Evolutionary conservation across 148 eudicot genomes (phyloP).

Genomic region (Simmondsia chinensis): DNA sequence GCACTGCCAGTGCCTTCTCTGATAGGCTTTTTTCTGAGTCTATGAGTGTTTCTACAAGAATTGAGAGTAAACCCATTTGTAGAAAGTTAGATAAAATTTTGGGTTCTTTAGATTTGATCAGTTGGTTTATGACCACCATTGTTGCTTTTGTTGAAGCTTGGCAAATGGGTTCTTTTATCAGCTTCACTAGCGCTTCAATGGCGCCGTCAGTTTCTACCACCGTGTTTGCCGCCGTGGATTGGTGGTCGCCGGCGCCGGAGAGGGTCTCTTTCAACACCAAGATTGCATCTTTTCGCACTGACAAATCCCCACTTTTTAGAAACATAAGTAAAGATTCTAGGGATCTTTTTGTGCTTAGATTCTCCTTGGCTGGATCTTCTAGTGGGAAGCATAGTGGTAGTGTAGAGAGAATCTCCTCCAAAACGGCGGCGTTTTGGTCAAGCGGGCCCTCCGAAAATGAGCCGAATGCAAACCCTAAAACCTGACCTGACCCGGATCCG

Average conservation of each 20-base stretch:
- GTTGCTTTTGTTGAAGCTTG: conserved; percentile 57
- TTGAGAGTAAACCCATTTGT: conserved; percentile 31
- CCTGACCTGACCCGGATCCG: conserved; percentile 19
- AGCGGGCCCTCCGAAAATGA: conserved; percentile 19
- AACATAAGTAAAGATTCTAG: conserved; percentile 38
- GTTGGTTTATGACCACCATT: conserved; percentile 32
- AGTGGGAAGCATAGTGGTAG: conserved; percentile 27
- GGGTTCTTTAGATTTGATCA: conserved; percentile 18
- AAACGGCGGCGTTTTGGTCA: conserved; percentile 7
- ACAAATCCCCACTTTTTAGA: conserved; percentile 30
- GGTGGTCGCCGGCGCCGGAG: conserved; percentile 9
- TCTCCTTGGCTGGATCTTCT: conserved; percentile 17
- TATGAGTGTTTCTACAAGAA: conserved; percentile 53
- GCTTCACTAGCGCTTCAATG: conserved; percentile 35
- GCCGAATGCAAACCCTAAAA: conserved; percentile 27
- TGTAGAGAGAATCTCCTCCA: conserved; percentile 37
- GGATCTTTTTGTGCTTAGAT: conserved; percentile 22
- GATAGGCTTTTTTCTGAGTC: conserved; percentile 41
- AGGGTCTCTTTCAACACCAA: conserved; percentile 31
- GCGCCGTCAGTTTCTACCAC: conserved; percentile 30
- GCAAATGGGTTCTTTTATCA: conserved; percentile 57
- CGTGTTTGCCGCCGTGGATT: conserved; percentile 5
- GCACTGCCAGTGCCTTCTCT: conserved; percentile 53
- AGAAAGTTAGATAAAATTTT: conserved; percentile 21
- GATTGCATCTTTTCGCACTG: conserved; percentile 35